Percentiles rank a stretch among this genome's conserved stretches.
Conservation (phyloP, 1,284 basidiomycete genomes). For the Pseudozyma sp. region DNA sequence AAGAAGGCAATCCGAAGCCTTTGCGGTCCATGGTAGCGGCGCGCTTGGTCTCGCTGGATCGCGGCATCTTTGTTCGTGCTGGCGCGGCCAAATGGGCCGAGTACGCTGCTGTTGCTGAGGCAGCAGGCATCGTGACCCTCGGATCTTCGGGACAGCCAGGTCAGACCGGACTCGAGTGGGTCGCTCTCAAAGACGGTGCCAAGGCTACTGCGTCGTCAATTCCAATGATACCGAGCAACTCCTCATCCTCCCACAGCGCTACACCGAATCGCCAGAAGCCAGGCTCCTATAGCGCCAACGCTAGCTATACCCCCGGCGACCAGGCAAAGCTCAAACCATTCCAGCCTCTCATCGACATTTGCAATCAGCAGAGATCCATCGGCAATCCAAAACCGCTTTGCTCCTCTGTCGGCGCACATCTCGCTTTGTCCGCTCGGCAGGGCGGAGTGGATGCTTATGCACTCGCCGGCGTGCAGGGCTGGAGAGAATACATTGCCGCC, state of each 20-base stretch:
- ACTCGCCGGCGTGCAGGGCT: slow-evolving; percentile 43
- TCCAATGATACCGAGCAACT: slow-evolving; percentile 25
- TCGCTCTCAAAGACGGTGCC: slow-evolving; percentile 41
- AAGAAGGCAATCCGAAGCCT: slow-evolving; percentile 52
- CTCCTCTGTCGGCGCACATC: slow-evolving; percentile 32
- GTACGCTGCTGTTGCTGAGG: slow-evolving; percentile 58
- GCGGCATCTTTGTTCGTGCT: slow-evolving; percentile 50
- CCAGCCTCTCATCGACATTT: slow-evolving; percentile 51
- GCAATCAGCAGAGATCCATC: slow-evolving; percentile 46
- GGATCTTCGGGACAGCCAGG: slow-evolving; percentile 46
- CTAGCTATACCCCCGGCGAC: slow-evolving; percentile 5
- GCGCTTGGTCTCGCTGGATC: slow-evolving; percentile 38
- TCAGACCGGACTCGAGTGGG: slow-evolving; percentile 55
- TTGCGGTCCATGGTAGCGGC: slow-evolving; percentile 49
- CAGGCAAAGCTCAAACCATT: slow-evolving; percentile 29
- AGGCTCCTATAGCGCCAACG: slow-evolving; percentile 2
- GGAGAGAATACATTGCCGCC: slow-evolving; percentile 53
- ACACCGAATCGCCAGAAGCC: slow-evolving; percentile 31
- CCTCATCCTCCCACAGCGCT: slow-evolving; percentile 11
- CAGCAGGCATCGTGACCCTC: slow-evolving; percentile 55
- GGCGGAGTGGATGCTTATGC: slow-evolving; percentile 48
- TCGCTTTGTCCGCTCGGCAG: slow-evolving; percentile 28
- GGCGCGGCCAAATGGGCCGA: slow-evolving; percentile 58
- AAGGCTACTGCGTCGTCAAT: slow-evolving; percentile 19
- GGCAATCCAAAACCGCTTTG: slow-evolving; percentile 33